Evolutionary conservation across 108 stramenopile species (phyloP), one percentile per base, ranked within the genome.

Genomic region (Parietichytrium sp.): DNA sequence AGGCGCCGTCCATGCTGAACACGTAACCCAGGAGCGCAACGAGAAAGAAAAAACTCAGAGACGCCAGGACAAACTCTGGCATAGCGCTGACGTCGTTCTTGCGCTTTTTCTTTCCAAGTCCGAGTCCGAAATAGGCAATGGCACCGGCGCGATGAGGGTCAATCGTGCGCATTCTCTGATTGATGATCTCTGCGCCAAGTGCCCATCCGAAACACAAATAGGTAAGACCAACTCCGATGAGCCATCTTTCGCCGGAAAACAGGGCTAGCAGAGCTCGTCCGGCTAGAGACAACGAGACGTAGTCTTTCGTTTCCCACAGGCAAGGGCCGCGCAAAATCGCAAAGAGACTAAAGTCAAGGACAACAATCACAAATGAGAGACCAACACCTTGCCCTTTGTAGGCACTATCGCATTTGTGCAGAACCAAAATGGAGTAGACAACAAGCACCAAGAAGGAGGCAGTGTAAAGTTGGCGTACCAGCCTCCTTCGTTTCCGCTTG

Each of bases 21-120:
- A 72, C 61, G 42, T 72, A 72, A 42, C 61, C 61, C 6, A 72
- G 20, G 2, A 72, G 42, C 13, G 61, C 61, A 72, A 72, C 45
- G 38, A 72, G 42, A 72, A 72, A 72, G 15, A 72, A 6, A 38
- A 72, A 72, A 27, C 61, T 72, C 61, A 72, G 33, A 6, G 61
- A 16, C 6, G 61, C 61, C 33, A 72, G 33, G 8, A 72, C 61
- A 25, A 72, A 72, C 20, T 72, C 61, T 10, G 61, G 61, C 61
- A 72, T 72, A 42, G 61, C 61, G 61, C 61, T 72, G 38, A 72
- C 61, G 20, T 72, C 61, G 61, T 72, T 16, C n/a, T 23, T 23
- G 1, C 61, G 61, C 42, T 72, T 72, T 27, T 42, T 33, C 38
- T 45, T 36, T 6, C 2, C 6, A 33, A 45, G 6, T 10, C 38